Base-by-base conservation (phyloP, 1,284 basidiomycete genomes). In the Athelia sp. region DNA sequence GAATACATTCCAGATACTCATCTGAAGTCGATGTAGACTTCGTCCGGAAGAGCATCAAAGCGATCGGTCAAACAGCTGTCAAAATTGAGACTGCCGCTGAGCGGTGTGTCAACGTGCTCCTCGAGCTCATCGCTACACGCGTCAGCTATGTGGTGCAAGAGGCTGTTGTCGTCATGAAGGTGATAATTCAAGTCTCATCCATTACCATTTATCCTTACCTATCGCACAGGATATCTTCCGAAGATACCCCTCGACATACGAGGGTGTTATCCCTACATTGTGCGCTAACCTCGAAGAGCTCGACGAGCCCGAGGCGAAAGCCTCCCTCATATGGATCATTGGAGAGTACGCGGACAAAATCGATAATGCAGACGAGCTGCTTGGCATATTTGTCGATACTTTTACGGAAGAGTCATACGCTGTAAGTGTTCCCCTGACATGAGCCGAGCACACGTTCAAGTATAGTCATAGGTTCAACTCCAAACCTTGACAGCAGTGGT, bases 1-100 rank as follows among this genome's bases (percentile, higher is more conserved):
- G 18, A 19, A 44, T 48, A 23, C 21, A 40, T 36, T 19, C 36
- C 53, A 93, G 90, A 64, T 98, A 99, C 66, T 86, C 96, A 8
- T 95, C 93, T 0, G 96, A 99, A 65, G 94, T 98, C 2, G 97
- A 99, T 62, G 95, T 99, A 23, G 96, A 99, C 67, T 99, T 99
- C 67, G 96, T 98, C 18, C 79, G 96, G 52, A 88, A 92, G 65
- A 88, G 92, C 50, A 89, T 98, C 62, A 89, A 94, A 59, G 93
- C 94, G 0, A 98, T 99, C 52, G 97, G 96, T 1, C 91, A 96
- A 63, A 87, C 93, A 13, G 97, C 97, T 1, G 90, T 99, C 70
- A 97, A 96, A 68, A 96, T 99, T 56, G 88, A 95, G 54, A 76
- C 79, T 8, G 90, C 94, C 0, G 91, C 95, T 0, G 97, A 98